Evolutionary conservation across 2,329 filamentous ascomycete species (phyloP).

Genomic region (Achaetomium macrosporum): DNA sequence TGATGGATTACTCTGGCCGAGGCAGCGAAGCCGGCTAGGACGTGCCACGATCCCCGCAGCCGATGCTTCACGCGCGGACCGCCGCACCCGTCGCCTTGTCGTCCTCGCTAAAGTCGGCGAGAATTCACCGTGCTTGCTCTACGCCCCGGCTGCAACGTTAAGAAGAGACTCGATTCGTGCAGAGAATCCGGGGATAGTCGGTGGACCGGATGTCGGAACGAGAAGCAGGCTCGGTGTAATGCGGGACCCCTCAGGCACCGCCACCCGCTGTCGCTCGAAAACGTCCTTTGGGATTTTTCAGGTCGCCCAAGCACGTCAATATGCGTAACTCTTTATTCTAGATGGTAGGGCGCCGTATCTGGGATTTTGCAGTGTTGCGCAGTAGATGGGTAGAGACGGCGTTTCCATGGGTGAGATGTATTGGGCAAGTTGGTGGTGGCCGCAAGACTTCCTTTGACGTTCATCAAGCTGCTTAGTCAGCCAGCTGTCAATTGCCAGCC

Average conservation of each 20-base stretch:
- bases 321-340: slow-evolving; percentile 22
- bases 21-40: slow-evolving; percentile 5
- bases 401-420: slow-evolving; percentile 24
- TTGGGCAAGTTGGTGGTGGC: slow-evolving; percentile 24
- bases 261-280: not conserved
- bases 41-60: slow-evolving; percentile 5
- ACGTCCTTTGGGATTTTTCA: not conserved
- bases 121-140: not conserved
- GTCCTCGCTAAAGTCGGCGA: not conserved
- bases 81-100: not conserved
- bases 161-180: slow-evolving; percentile 2
- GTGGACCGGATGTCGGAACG: slow-evolving; percentile 1
- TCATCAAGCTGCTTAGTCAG: slow-evolving; percentile 23
- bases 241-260: slow-evolving; percentile 16
- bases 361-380: slow-evolving; percentile 19
- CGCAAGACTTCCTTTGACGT: slow-evolving; percentile 16
- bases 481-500: not conserved
- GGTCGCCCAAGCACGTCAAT: slow-evolving; percentile 12
- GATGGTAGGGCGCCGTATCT: slow-evolving; percentile 17
- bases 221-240: slow-evolving; percentile 12
- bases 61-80: slow-evolving; percentile 2
- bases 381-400: slow-evolving; percentile 17
- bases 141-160: not conserved
- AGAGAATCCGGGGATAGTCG: slow-evolving; percentile 5
- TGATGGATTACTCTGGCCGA: slow-evolving; percentile 22